A percentile compares a stretch with the other conserved stretches of the same genome.
Conservation (phyloP, 192 early-diverging fungal species). For the Coemansia sp. region DNA sequence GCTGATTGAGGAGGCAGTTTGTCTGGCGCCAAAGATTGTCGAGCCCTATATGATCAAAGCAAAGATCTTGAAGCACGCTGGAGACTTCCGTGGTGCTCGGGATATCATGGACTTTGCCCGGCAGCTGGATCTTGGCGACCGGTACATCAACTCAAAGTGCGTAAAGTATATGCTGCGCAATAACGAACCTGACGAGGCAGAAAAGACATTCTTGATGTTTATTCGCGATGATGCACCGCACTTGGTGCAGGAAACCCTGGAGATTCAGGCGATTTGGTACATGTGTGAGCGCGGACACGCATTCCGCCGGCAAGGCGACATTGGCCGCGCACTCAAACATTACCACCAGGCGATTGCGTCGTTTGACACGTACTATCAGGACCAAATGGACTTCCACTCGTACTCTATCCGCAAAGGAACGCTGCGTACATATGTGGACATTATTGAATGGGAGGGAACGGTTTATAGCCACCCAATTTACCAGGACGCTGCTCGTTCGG, state of each 20-base stretch:
- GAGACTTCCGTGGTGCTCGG: constrained; percentile 68
- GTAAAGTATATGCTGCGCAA: constrained; percentile 91
- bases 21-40: constrained; percentile 83
- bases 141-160: constrained; percentile 91
- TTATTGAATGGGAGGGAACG: constrained; percentile 76
- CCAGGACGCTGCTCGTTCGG: constrained; percentile 69
- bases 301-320: constrained; percentile 63
- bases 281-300: constrained; percentile 72
- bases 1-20: constrained; percentile 78
- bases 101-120: constrained; percentile 82
- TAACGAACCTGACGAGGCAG: constrained; percentile 77
- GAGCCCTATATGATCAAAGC: constrained; percentile 93
- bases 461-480: constrained; percentile 71
- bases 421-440: constrained; percentile 78
- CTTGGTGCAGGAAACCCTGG: constrained; percentile 75
- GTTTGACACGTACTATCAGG: constrained; percentile 82
- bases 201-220: constrained; percentile 81
- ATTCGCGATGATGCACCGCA: constrained; percentile 58
- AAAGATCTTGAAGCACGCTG: constrained; percentile 90
- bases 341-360: constrained; percentile 79
- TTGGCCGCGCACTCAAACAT: constrained; percentile 83
- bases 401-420: constrained; percentile 91
- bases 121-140: constrained; percentile 87
- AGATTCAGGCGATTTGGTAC: constrained; percentile 95
- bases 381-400: constrained; percentile 95